Evolutionary conservation across 2,329 filamentous ascomycete species (phyloP).

Genomic region (Fusarium brachygibbosum): DNA sequence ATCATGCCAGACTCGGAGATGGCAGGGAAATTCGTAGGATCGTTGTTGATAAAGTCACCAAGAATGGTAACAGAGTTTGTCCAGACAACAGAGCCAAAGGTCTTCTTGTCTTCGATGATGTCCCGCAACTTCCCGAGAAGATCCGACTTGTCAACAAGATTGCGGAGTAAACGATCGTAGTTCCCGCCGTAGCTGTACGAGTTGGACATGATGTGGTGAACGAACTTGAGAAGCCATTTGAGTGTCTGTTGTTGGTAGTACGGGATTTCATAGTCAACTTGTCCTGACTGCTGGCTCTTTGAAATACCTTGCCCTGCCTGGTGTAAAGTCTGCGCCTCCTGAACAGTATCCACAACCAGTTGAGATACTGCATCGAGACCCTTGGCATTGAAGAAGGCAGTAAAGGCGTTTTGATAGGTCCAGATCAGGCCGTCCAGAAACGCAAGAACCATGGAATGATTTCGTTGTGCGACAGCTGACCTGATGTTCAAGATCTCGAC

Average conservation of each 20-base stretch:
- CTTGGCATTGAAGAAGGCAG: conserved; percentile 82
- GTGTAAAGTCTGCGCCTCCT: conserved; percentile 75
- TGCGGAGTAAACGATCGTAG: conserved; percentile 89
- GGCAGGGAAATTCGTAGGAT: conserved; percentile 96
- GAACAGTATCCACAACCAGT: conserved; percentile 83
- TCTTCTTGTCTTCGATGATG: conserved; percentile 82
- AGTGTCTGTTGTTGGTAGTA: conserved; percentile 94
- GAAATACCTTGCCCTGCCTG: conserved; percentile 79
- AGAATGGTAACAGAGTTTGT: conserved; percentile 92
- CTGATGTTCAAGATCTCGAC: conserved; percentile 89
- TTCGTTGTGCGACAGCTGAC: conserved; percentile 83
- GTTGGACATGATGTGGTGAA: conserved; percentile 93
- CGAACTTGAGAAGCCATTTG: conserved; percentile 94
- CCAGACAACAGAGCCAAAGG: conserved; percentile 95
- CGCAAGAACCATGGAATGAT: conserved; percentile 84
- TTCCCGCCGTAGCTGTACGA: conserved; percentile 78
- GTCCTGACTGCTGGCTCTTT: conserved; percentile 76
- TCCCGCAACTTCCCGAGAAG: conserved; percentile 82
- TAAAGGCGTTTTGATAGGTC: conserved; percentile 85
- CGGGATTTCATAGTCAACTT: conserved; percentile 93
- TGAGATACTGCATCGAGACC: conserved; percentile 93
- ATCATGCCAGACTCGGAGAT: conserved; percentile 95
- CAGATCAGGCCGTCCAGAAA: conserved; percentile 93
- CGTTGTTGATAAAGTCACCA: conserved; percentile 97
- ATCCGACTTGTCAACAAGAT: conserved; percentile 92